Conservation (phyloP, 805 yeast genomes). For the Pichia cephalocereana region DNA sequence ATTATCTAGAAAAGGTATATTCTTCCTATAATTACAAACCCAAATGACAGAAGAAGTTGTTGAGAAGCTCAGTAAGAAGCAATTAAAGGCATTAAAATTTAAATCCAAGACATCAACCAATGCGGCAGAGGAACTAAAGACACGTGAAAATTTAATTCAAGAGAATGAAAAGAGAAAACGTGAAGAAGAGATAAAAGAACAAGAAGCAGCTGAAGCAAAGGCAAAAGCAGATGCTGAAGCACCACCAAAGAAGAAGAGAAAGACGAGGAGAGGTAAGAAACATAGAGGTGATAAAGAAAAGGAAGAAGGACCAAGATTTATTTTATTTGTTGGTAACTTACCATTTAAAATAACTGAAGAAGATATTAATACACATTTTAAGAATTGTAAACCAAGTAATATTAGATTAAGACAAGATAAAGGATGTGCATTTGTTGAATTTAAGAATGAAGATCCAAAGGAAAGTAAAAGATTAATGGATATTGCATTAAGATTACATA, state of each 20-base stretch:
- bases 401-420: conserved; percentile 75
- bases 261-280: conserved; percentile 71
- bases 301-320: conserved; percentile 49
- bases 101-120: conserved; percentile 29
- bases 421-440: conserved; percentile 90
- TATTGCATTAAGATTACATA: conserved; percentile 77
- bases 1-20: no score
- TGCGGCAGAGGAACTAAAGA: conserved; percentile 27
- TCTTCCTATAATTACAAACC: no score
- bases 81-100: conserved; percentile 54
- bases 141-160: conserved; percentile 15
- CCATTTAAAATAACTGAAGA: conserved; percentile 62
- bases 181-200: conserved; percentile 19
- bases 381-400: conserved; percentile 60
- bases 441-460: conserved; percentile 32
- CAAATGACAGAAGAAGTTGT: background rate
- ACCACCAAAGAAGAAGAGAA: conserved; percentile 51
- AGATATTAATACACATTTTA: conserved; percentile 64
- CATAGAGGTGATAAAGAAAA: conserved; percentile 40
- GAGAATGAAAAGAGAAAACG: conserved; percentile 15
- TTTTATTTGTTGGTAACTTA: conserved; percentile 84
- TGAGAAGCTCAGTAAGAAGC: conserved; percentile 52
- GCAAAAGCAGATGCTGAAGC: conserved; percentile 12
- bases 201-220: conserved; percentile 15
- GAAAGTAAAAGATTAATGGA: conserved; percentile 78